These are phyloP conservation scores for Paramyrothecium sp. DNA, from an alignment of 2,329 filamentous ascomycete species.

Conservation along the genomic window DNA sequence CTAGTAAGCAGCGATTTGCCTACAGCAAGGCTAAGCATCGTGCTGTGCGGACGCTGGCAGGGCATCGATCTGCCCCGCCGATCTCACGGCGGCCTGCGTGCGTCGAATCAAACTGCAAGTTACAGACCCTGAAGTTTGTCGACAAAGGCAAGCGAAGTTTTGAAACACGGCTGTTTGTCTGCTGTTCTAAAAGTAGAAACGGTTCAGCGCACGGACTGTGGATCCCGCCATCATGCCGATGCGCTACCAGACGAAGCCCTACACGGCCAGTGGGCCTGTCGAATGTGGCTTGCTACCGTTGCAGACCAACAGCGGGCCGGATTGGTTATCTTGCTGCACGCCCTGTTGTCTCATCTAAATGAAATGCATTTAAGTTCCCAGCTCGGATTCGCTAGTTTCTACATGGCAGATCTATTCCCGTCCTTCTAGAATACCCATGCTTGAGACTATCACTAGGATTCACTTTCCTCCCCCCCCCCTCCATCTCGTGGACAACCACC, in stretches of 20 bases:
- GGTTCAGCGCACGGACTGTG: background rate
- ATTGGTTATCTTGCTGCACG: background rate
- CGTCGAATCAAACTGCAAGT: background rate
- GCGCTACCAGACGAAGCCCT: background rate
- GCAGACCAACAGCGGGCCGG: background rate
- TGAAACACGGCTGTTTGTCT: background rate
- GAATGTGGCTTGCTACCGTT: background rate
- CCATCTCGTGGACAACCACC: background rate
- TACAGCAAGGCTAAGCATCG: background rate
- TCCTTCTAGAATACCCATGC: slow-evolving; percentile 8
- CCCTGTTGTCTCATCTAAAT: background rate
- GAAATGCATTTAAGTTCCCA: background rate
- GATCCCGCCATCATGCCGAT: background rate
- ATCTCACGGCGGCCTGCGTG: background rate
- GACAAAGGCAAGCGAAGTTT: background rate
- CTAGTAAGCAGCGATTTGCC: too few species aligned
- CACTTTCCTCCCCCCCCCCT: background rate
- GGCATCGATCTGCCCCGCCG: background rate
- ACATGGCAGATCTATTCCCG: slow-evolving; percentile 9
- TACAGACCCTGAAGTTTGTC: background rate
- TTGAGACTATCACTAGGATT: background rate
- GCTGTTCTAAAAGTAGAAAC: background rate
- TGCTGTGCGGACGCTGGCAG: background rate
- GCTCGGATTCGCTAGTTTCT: background rate
- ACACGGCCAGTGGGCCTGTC: background rate